Evolutionary conservation across 1,139 yeast species (phyloP).

Genomic region (Schizosaccharomyces versatilis): DNA sequence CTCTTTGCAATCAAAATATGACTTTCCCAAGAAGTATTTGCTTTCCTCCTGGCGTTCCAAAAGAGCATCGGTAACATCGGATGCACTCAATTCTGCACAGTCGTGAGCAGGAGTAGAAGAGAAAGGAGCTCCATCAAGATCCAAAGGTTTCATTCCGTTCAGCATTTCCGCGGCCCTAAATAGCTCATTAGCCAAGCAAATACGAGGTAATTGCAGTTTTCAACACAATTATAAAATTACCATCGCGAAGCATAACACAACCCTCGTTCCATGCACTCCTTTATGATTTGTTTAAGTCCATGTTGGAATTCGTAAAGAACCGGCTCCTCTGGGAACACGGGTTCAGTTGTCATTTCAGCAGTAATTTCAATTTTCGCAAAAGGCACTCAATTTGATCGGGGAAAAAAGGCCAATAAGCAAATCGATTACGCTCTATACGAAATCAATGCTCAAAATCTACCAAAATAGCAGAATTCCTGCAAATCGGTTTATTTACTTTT

Average conservation of each 20-base stretch:
- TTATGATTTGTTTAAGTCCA: neutral
- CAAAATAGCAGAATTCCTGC: too few species aligned
- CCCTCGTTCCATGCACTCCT: constrained; percentile 6
- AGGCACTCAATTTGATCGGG: too few species aligned
- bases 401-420: too few species aligned
- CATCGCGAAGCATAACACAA: constrained; percentile 10
- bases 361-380: too few species aligned
- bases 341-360: too few species aligned
- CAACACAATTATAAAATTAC: constrained; percentile 1
- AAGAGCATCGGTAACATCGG: constrained; percentile 7
- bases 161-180: constrained; percentile 47
- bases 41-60: constrained; percentile 23
- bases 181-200: neutral
- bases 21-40: constrained; percentile 36
- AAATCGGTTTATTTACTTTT: too few species aligned
- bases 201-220: neutral
- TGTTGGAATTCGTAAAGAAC: neutral
- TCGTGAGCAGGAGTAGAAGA: constrained; percentile 11
- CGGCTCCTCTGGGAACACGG: too few species aligned
- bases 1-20: constrained; percentile 67
- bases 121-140: constrained; percentile 12
- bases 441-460: too few species aligned
- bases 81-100: constrained; percentile 7
- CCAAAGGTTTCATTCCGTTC: constrained; percentile 23
- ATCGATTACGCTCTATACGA: too few species aligned